A percentile compares a stretch with the other conserved stretches of the same genome.
phyloP scores from a whole-genome alignment of 352 stramenopile genomes.

The Phytophthora sp. region DNA sequence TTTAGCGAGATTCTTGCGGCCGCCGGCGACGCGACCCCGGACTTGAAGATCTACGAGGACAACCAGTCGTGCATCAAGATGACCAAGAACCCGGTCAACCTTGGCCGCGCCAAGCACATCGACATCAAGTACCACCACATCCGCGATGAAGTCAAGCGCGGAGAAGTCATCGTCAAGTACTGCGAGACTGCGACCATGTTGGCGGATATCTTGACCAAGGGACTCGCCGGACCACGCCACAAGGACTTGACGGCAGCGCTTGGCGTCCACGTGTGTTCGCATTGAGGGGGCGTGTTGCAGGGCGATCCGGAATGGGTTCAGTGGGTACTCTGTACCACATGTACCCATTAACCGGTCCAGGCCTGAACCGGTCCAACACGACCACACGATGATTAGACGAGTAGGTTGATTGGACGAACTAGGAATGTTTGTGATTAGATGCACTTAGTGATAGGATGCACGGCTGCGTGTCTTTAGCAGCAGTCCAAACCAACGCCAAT shows the following conservation, averaged over 20 bases:
- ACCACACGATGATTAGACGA: too few species aligned
- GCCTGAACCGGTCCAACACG: neutral
- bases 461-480: too few species aligned
- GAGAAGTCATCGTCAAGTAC: slow-evolving; percentile 25
- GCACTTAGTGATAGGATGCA: neutral
- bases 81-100: slow-evolving; percentile 23
- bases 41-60: neutral
- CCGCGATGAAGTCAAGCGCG: slow-evolving; percentile 30
- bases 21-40: neutral
- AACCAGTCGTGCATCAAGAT: slow-evolving; percentile 21
- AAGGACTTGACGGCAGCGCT: neutral
- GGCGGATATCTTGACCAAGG: slow-evolving; percentile 27
- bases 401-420: neutral
- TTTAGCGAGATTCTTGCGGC: slow-evolving; percentile 5
- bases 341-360: too few species aligned
- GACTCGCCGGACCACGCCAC: neutral
- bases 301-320: too few species aligned
- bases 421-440: neutral
- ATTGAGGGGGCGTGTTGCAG: too few species aligned
- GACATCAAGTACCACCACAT: slow-evolving; percentile 35
- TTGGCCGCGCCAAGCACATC: slow-evolving; percentile 38
- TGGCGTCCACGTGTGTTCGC: neutral
- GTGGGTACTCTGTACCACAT: too few species aligned
- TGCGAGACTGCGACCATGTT: slow-evolving; percentile 12
- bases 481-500: neutral